phyloP scores from a whole-genome alignment of 495 filamentous ascomycete genomes.

The Hypoxylon rickii region DNA sequence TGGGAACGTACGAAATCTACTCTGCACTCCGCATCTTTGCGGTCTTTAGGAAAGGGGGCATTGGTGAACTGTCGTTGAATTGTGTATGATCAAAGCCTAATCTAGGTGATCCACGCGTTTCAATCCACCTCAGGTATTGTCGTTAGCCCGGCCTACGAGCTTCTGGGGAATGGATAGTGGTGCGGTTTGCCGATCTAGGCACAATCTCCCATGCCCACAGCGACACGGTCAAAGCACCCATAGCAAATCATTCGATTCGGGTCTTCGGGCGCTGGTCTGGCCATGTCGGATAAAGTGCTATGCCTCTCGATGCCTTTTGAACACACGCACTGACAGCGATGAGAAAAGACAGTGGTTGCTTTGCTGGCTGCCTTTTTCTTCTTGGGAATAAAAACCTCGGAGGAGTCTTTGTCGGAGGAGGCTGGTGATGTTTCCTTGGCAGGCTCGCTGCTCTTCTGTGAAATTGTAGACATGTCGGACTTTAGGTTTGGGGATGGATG shows the following conservation, averaged over 20 bases:
- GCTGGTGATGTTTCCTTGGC: no score
- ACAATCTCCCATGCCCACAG: not conserved
- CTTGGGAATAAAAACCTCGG: not conserved
- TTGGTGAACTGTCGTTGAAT: no score
- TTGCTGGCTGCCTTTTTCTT: conserved; percentile 10
- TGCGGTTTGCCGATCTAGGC: not conserved
- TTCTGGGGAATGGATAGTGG: not conserved
- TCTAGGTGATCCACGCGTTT: no score
- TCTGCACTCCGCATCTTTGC: no score
- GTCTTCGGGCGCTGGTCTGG: not conserved
- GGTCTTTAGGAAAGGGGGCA: no score
- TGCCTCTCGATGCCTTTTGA: not conserved
- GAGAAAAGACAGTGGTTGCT: not conserved
- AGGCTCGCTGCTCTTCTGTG: no score
- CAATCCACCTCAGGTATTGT: no score
- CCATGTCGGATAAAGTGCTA: not conserved
- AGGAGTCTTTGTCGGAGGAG: not conserved
- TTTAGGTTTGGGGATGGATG: no score
- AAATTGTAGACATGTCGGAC: no score
- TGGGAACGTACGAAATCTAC: no score
- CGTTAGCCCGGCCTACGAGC: not conserved
- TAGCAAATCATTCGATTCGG: not conserved
- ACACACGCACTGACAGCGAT: conserved; percentile 2
- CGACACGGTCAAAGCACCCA: conserved; percentile 10
- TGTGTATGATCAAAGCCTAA: no score